Evolutionary conservation across 352 stramenopile species (phyloP).

Genomic region (Plasmopara halstedii): DNA sequence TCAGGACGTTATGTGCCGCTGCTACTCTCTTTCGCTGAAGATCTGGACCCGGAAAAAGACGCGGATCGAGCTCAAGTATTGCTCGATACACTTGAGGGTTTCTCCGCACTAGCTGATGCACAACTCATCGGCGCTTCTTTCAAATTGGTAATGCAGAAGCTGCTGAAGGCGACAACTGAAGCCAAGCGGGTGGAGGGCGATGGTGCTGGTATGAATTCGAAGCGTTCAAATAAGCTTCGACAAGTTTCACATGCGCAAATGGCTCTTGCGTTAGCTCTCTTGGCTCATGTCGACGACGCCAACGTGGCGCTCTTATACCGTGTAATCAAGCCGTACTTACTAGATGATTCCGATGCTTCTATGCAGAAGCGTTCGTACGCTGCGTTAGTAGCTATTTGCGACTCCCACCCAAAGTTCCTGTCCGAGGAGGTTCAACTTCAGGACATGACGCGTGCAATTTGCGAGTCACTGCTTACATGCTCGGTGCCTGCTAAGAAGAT

Average conservation of each 20-base stretch:
- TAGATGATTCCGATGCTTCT: conserved; percentile 74
- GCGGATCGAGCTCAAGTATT: conserved; percentile 60
- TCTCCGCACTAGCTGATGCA: conserved; percentile 65
- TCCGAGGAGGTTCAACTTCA: conserved; percentile 71
- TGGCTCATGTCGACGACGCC: conserved; percentile 70
- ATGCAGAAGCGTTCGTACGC: conserved; percentile 89
- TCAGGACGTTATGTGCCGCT: conserved; percentile 77
- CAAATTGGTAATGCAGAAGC: conserved; percentile 86
- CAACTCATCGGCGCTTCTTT: conserved; percentile 64
- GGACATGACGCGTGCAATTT: conserved; percentile 91
- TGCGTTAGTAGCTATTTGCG: conserved; percentile 80
- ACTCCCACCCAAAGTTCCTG: conserved; percentile 77
- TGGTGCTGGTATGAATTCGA: conserved; percentile 28
- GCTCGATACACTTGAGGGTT: conserved; percentile 75
- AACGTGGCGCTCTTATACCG: conserved; percentile 78
- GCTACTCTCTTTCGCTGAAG: conserved; percentile 77
- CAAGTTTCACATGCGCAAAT: conserved; percentile 69
- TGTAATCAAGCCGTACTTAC: conserved; percentile 83
- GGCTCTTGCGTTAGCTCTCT: conserved; percentile 65
- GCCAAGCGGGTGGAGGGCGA: conserved; percentile 53
- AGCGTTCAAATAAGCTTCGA: conserved; percentile 46
- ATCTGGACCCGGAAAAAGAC: conserved; percentile 72
- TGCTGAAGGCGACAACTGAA: conserved; percentile 77
- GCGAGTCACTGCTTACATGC: conserved; percentile 90
- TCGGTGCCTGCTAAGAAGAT: conserved; percentile 94